phyloP scores from a whole-genome alignment of 2,329 filamentous ascomycete genomes.

The Pezicula carpinea region DNA sequence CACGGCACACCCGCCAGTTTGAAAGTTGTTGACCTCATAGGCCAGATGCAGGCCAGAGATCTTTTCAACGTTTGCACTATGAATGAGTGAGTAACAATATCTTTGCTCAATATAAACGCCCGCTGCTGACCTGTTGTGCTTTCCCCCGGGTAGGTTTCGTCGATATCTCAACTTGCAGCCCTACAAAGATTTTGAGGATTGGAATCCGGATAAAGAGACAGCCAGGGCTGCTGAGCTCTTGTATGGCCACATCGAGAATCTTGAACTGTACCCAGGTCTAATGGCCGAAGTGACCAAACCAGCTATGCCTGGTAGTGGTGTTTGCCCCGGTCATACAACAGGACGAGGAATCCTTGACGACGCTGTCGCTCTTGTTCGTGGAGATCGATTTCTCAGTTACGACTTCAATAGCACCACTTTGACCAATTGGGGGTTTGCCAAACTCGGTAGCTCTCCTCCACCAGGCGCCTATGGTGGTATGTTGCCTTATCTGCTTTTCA shows the following conservation, averaged over 20 bases:
- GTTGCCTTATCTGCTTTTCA: conserved; percentile 38
- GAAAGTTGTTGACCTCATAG: conserved; percentile 43
- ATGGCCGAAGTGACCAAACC: conserved; percentile 52
- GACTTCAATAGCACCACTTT: conserved; percentile 44
- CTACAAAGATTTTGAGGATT: conserved; percentile 45
- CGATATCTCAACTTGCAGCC: conserved; percentile 46
- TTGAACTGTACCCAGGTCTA: conserved; percentile 55
- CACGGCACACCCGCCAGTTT: conserved; percentile 41
- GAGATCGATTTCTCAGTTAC: conserved; percentile 41
- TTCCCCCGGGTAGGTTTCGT: conserved; percentile 37
- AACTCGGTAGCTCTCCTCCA: conserved; percentile 30
- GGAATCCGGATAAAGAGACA: conserved; percentile 45
- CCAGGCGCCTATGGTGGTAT: conserved; percentile 42
- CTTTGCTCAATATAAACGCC: neutral
- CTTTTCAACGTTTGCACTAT: conserved; percentile 46
- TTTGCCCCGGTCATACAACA: conserved; percentile 39
- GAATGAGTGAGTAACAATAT: conserved; percentile 37
- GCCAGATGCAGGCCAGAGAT: conserved; percentile 39
- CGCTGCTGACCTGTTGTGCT: neutral
- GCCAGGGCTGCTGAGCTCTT: conserved; percentile 37
- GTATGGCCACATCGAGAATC: conserved; percentile 46
- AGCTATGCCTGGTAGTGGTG: conserved; percentile 41
- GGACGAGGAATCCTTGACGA: conserved; percentile 42
- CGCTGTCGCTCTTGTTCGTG: conserved; percentile 41
- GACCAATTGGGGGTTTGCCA: conserved; percentile 45